Evolutionary conservation across 2,329 filamentous ascomycete genomes (phyloP).

Genomic region (Chlorencoelia australis): DNA sequence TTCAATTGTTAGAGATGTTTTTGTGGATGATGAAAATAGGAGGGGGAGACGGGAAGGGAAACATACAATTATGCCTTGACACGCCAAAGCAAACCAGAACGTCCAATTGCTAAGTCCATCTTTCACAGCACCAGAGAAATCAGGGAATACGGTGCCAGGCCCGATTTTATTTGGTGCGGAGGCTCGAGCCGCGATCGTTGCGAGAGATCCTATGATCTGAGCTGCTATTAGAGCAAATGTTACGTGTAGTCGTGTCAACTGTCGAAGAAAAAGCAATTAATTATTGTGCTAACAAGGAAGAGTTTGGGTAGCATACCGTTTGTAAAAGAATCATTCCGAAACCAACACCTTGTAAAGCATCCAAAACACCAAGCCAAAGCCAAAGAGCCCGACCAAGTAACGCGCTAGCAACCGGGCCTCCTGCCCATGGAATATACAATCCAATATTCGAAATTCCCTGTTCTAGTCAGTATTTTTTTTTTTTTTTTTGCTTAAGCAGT

Average conservation of each 20-base stretch:
- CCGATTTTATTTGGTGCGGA: conserved; percentile 51
- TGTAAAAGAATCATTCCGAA: conserved; percentile 59
- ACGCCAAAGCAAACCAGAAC: conserved; percentile 50
- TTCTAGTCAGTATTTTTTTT: too few species aligned
- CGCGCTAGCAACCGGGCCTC: conserved; percentile 41
- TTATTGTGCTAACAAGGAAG: too few species aligned
- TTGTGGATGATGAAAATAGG: too few species aligned
- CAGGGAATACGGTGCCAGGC: conserved; percentile 51
- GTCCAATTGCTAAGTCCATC: conserved; percentile 37
- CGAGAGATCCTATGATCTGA: conserved; percentile 50
- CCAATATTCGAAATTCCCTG: conserved; percentile 50
- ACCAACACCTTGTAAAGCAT: conserved; percentile 53
- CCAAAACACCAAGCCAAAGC: conserved; percentile 59
- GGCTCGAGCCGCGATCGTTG: conserved; percentile 50
- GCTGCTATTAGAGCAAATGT: conserved; percentile 48
- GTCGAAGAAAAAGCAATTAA: too few species aligned
- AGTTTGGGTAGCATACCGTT: too few species aligned
- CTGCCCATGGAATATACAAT: conserved; percentile 50
- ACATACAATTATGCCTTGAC: conserved; percentile 48
- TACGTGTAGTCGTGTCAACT: conserved; percentile 54
- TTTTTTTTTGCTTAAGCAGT: too few species aligned
- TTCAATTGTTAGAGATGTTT: too few species aligned
- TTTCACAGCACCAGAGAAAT: conserved; percentile 39
- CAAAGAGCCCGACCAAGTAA: conserved; percentile 47
- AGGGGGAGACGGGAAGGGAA: too few species aligned